Conservation (phyloP, 2,329 filamentous ascomycete genomes). For the Cladobotryum mycophilum region DNA sequence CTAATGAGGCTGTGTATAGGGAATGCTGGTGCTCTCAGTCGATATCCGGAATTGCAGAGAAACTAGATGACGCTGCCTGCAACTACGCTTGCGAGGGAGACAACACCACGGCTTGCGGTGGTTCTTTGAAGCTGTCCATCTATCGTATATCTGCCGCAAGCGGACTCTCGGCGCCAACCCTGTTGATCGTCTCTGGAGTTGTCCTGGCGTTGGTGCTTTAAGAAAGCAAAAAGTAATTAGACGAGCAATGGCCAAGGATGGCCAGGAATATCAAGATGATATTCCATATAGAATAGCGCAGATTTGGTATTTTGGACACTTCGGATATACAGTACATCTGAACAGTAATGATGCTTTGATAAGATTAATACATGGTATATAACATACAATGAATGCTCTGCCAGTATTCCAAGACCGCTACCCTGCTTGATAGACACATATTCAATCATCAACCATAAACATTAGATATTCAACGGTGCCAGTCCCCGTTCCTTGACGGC, state of each 20-base stretch:
- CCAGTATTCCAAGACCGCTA: not conserved
- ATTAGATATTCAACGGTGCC: conserved; percentile 39
- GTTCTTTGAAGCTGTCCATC: conserved; percentile 42
- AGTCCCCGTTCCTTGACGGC: conserved; percentile 53
- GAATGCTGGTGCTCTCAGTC: conserved; percentile 55
- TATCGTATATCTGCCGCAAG: conserved; percentile 26
- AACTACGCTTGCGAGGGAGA: conserved; percentile 49
- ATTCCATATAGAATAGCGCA: no score
- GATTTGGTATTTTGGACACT: no score
- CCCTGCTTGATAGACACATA: not conserved
- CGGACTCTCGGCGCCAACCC: not conserved
- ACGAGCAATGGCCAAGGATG: no score
- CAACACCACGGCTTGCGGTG: conserved; percentile 46
- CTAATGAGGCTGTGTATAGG: conserved; percentile 22
- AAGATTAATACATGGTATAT: no score
- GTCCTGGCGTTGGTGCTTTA: conserved; percentile 5
- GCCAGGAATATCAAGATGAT: no score
- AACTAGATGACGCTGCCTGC: conserved; percentile 43
- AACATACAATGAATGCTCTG: no score
- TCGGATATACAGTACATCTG: no score
- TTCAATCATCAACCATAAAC: not conserved
- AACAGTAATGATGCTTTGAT: no score
- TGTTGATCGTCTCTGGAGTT: conserved; percentile 5
- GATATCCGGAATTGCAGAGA: conserved; percentile 40
- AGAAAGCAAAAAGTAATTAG: no score